Conservation (phyloP, 345 rosid species). For the Corchorus capsularis region DNA sequence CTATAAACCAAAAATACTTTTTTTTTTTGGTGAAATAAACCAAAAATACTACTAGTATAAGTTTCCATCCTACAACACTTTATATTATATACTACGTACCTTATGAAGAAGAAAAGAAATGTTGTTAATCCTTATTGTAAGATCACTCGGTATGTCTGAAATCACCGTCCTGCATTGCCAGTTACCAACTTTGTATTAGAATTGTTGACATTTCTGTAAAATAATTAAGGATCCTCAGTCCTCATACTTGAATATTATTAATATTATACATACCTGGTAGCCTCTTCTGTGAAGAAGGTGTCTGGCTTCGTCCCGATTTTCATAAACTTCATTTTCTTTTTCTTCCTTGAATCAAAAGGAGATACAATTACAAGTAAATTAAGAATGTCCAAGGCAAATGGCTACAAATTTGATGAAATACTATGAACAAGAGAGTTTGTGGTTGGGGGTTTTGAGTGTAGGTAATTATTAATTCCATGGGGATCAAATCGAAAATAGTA, state of each 20-base stretch:
- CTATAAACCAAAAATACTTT: no score
- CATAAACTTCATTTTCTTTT: slow-evolving; percentile 90
- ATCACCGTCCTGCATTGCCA: slow-evolving; percentile 64
- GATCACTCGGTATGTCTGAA: slow-evolving; percentile 70
- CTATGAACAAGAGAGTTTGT: no score
- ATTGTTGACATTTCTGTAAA: neutral
- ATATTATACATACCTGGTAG: slow-evolving; percentile 58
- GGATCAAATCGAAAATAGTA: no score
- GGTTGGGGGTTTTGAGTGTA: no score
- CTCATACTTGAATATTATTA: no score
- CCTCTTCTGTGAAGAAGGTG: slow-evolving; percentile 86
- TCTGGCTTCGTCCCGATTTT: slow-evolving; percentile 88
- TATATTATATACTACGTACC: slow-evolving; percentile 53
- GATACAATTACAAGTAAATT: no score
- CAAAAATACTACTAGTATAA: no score
- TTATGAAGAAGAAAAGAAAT: slow-evolving; percentile 73
- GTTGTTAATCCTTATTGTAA: slow-evolving; percentile 62
- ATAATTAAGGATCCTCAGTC: neutral
- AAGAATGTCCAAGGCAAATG: no score
- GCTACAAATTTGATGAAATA: no score
- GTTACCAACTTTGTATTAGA: slow-evolving; percentile 11
- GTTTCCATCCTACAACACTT: neutral
- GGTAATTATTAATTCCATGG: no score
- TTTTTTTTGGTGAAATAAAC: no score
- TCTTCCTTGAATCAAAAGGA: slow-evolving; percentile 26